These are phyloP conservation scores for Aspergillus fijiensis DNA, from an alignment of 2,329 filamentous ascomycete species.

Conservation along the genomic window DNA sequence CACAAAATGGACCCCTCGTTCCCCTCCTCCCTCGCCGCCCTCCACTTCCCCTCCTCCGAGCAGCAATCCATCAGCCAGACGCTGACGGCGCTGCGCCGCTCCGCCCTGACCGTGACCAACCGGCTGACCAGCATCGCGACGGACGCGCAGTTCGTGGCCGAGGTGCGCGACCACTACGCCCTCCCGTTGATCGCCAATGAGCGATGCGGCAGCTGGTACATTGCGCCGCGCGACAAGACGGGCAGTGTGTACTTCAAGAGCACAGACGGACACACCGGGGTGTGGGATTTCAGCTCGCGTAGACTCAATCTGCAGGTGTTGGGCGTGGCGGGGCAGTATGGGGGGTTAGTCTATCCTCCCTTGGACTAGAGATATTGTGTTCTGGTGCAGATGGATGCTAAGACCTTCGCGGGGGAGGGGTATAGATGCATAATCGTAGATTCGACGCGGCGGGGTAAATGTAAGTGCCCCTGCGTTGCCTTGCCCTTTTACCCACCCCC, in stretches of 20 bases:
- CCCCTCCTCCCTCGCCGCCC: conserved; percentile 39
- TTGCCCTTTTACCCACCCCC: too few species aligned
- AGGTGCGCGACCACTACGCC: conserved; percentile 50
- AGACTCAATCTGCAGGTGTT: conserved; percentile 82
- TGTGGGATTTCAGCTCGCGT: conserved; percentile 86
- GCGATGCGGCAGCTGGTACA: conserved; percentile 95
- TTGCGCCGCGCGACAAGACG: conserved; percentile 62
- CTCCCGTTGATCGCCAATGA: conserved; percentile 87
- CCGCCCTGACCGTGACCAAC: conserved; percentile 77
- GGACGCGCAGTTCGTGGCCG: conserved; percentile 72
- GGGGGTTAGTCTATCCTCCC: conserved; percentile 55
- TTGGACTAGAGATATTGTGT: too few species aligned
- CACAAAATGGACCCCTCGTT: conserved; percentile 13
- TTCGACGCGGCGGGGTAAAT: conserved; percentile 87
- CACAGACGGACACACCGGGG: conserved; percentile 87
- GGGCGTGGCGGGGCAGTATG: conserved; percentile 61
- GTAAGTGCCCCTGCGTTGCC: conserved; percentile 44
- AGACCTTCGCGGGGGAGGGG: too few species aligned
- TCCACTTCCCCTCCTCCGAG: conserved; percentile 55
- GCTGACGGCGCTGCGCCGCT: conserved; percentile 70
- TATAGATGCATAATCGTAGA: conserved; percentile 73
- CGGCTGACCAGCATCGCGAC: conserved; percentile 74
- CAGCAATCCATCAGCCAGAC: conserved; percentile 66
- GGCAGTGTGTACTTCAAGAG: conserved; percentile 95
- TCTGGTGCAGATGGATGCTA: neutral